Percentiles rank a stretch among this genome's conserved stretches.
phyloP scores from a whole-genome alignment of 208 protist species.

The Acanthamoeba royreba region DNA sequence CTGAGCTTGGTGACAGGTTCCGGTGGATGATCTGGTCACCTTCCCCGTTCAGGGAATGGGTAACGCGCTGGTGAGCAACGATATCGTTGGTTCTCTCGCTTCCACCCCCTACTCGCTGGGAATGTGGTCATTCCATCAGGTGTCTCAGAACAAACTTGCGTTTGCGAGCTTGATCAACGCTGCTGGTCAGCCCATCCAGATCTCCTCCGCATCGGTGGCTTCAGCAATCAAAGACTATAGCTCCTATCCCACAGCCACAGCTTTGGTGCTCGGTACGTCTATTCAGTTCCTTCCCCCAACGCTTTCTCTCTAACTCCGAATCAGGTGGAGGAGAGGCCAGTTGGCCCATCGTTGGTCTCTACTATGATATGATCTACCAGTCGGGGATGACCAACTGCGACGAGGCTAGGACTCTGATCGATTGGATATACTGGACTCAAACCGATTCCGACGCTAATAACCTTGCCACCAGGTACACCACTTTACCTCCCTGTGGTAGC shows the following conservation, averaged over 20 bases:
- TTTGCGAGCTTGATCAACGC: background rate
- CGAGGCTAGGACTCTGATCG: background rate
- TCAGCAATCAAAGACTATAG: background rate
- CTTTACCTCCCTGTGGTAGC: background rate
- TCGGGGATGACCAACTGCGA: background rate
- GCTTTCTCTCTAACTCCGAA: background rate
- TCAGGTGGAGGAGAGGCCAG: background rate
- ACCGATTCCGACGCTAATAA: background rate
- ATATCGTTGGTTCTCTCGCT: background rate
- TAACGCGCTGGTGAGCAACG: background rate
- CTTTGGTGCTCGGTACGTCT: background rate
- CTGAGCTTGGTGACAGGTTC: too few relatives aligned
- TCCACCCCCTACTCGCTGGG: background rate
- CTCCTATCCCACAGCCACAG: background rate
- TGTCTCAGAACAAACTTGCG: background rate
- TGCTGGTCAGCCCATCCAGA: background rate
- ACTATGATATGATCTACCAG: background rate
- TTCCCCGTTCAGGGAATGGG: background rate
- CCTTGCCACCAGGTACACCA: background rate
- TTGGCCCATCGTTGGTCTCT: background rate
- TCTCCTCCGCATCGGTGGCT: background rate
- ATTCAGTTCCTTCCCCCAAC: background rate
- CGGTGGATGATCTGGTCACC: background rate
- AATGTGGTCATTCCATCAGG: background rate
- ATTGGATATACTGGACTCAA: background rate